Evolutionary conservation across 352 stramenopile species (phyloP), one percentile per base, ranked within the genome.

Genomic region (Phytopythium montanum): DNA sequence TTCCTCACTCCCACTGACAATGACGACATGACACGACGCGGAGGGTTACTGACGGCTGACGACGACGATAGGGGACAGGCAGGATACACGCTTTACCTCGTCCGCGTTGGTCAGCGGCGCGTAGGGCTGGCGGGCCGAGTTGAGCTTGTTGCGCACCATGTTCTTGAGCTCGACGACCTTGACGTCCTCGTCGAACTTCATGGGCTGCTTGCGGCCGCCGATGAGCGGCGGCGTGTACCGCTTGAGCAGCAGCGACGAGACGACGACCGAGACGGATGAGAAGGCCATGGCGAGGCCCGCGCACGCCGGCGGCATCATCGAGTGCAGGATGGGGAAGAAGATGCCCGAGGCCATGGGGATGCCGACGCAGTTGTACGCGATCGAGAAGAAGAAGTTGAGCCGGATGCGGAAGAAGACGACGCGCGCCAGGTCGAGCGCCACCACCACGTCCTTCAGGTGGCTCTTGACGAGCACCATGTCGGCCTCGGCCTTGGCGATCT

Each of bases 391-490:
- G 41, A 95, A 91, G 66, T 96, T 96, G 36, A 95, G 63, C 29
- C 77, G 75, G 69, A 96, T 96, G 51, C 88, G 88, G 45, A 60
- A 72, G 62, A 94, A 95, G 41, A 93, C 82, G 14, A 85, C 78
- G 23, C 83, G 87, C 39, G 88, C 84, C 6, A 96, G 70, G 56
- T 95, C 81, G 38, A 95, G 56, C 0, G 88, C 88, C 16, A 91
- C 81, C 21, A 95, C 79, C n/a, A 96, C 85, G 42, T 95, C 88
- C 4, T 65, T 76, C 38, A 96, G 59, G 28, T 90, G 77, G 66
- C 75, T 90, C 66, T 95, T 95, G 18, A 95, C 81, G n/a, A 96
- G 55, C 13, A 96, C 85, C 83, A 96, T 94, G 56, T 96, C 86
- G 2, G 87, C 87, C 55, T 93, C 83, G 0, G 83, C 88, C 61